phyloP scores from a whole-genome alignment of 257 asterid species.

The Fraxinus excelsior region DNA sequence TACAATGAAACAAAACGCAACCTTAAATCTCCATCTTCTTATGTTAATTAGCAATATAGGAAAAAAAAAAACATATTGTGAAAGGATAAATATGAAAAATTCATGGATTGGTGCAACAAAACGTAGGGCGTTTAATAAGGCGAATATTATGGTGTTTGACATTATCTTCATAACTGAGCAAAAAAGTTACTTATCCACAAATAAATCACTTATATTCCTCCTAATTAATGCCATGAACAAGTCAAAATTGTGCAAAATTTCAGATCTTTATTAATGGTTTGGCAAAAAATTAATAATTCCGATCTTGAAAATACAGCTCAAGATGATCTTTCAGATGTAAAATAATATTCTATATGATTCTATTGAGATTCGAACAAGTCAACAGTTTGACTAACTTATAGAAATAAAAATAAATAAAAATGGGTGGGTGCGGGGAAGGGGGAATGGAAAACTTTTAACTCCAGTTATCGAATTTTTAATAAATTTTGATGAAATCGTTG shows the following conservation, averaged over 20 bases:
- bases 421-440: too few species aligned
- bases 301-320: neutral
- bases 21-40: too few species aligned
- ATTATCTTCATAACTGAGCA: neutral
- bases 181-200: neutral
- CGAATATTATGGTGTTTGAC: neutral
- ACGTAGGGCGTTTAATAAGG: neutral
- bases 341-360: neutral
- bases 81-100: neutral
- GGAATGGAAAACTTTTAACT: too few species aligned
- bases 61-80: neutral
- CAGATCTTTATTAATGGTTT: neutral
- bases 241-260: neutral
- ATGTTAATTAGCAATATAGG: too few species aligned
- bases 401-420: too few species aligned
- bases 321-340: neutral
- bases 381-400: neutral
- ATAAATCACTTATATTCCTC: neutral
- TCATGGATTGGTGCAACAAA: neutral
- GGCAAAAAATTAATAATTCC: neutral
- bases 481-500: too few species aligned
- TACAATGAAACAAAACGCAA: too few species aligned
- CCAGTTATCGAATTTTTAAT: too few species aligned
- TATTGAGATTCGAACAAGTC: neutral
- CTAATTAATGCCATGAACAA: neutral